phyloP scores from a whole-genome alignment of 768 basidiomycete species.

The Tylopilus rubrobrunneus region DNA sequence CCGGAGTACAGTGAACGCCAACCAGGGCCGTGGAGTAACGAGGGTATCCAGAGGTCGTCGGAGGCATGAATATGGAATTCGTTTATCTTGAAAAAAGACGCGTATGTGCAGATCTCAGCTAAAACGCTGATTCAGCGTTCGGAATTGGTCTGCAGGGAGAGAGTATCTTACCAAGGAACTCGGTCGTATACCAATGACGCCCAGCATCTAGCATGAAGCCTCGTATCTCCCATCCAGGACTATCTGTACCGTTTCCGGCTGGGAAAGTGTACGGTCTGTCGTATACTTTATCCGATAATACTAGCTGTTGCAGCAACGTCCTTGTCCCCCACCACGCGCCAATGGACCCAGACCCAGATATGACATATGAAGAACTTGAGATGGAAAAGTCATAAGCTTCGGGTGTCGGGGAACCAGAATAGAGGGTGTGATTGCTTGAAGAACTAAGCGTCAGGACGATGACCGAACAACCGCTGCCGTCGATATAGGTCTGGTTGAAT shows the following conservation, averaged over 20 bases:
- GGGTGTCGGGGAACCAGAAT: constrained; percentile 34
- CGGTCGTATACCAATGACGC: constrained; percentile 41
- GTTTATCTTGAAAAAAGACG: constrained; percentile 45
- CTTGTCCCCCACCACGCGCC: constrained; percentile 45
- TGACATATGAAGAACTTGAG: constrained; percentile 20
- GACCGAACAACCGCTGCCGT: constrained; percentile 5
- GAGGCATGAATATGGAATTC: constrained; percentile 42
- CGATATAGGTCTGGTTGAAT: constrained; percentile 1
- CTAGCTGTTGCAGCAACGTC: constrained; percentile 40
- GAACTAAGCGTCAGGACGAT: constrained; percentile 33
- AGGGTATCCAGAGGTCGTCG: constrained; percentile 41
- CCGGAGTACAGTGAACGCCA: constrained; percentile 41
- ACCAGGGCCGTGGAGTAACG: constrained; percentile 34
- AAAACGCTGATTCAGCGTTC: background rate
- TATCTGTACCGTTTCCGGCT: constrained; percentile 34
- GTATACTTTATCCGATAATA: constrained; percentile 14
- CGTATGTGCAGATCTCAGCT: constrained; percentile 43
- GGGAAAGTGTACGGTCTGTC: constrained; percentile 22
- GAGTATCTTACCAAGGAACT: constrained; percentile 34
- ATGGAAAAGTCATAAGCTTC: constrained; percentile 40
- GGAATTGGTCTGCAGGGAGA: background rate
- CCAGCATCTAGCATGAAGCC: constrained; percentile 46
- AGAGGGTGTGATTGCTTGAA: constrained; percentile 28
- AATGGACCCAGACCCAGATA: constrained; percentile 32
- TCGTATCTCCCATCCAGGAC: constrained; percentile 42